A percentile compares a stretch with the other conserved stretches of the same genome.
Evolutionary conservation across 2,329 filamentous ascomycete species (phyloP).

Genomic region (Fusarium paranaense): DNA sequence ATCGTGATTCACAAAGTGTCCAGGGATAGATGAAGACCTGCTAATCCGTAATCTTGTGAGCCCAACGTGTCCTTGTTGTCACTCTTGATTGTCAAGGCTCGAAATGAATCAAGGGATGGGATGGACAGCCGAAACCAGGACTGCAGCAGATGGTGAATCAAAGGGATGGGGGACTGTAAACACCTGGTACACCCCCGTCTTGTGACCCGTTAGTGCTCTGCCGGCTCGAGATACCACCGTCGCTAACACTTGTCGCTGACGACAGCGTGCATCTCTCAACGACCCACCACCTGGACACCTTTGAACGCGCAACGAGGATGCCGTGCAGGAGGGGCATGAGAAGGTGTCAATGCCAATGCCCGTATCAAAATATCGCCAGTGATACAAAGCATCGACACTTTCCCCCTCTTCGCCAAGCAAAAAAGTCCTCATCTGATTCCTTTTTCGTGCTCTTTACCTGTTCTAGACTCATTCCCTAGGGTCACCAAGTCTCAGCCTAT

Average conservation of each 20-base stretch:
- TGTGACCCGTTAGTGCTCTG: conserved; percentile 25
- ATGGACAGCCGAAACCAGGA: conserved; percentile 2
- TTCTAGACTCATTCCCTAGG: neutral
- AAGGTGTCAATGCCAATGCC: neutral
- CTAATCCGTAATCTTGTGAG: conserved; percentile 7
- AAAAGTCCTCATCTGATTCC: neutral
- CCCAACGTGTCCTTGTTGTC: conserved; percentile 1
- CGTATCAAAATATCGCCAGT: neutral
- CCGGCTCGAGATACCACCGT: neutral
- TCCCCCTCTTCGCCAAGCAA: neutral
- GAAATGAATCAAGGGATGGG: conserved; percentile 7
- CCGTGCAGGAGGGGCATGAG: neutral
- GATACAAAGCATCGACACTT: neutral
- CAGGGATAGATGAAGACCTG: neutral
- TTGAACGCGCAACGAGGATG: neutral
- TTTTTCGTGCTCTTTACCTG: neutral
- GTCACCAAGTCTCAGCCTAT: conserved; percentile 2
- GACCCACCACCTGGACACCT: neutral
- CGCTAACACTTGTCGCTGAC: conserved; percentile 28
- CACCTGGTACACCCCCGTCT: neutral
- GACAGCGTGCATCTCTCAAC: conserved; percentile 32
- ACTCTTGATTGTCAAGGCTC: neutral
- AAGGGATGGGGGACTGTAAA: conserved; percentile 14
- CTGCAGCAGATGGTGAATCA: conserved; percentile 9
- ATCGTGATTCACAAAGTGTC: neutral